Evolutionary conservation across 805 yeast species (phyloP), one percentile per base, ranked within the genome.

Genomic region (Teunomyces pallodes): DNA sequence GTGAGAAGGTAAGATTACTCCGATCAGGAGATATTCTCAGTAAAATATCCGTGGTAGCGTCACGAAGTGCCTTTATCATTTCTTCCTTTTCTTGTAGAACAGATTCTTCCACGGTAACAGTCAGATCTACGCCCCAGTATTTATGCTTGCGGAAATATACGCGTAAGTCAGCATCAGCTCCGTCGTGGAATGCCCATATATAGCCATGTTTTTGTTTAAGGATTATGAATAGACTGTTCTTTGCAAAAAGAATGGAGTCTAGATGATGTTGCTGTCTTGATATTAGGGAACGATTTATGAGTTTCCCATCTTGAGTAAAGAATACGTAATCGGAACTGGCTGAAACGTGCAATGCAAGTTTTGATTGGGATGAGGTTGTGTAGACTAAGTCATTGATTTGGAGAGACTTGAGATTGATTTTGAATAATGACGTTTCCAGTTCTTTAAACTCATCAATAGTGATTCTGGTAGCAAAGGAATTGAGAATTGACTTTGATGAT

Each of bases 131-230:
- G 3, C 39, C 33, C 47, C 50, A 44, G 24, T 39, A 24, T 7
- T 36, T 33, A 17, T 47, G 50, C 26, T 28, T 39, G 20, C 46
- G 32, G 35, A 47, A 47, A 24, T 39, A 49, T 14, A 30, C 46
- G 3, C 45, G 47, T 30, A 46, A 35, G 27, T 42, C 38, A 16
- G 44, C 44, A 30, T 49, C 49, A 14, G 45, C 35, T 2, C 45
- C 51, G 9, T 28, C n/a, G 26, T 48, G 51, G 24, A 42, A 43
- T 14, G 41, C 52, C 20, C 45, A 9, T 5, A 44, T n/a, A 27
- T 14, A 50, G 5, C 54, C 52, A 10, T 31, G 43, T n/a, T 27
- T 24, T 6, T 43, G 39, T 14, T 44, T 45, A 35, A 53, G 32
- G 7, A 17, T 41, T 7, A 53, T 36, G 4, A 50, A 28, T 8